Evolutionary conservation across 2,329 filamentous ascomycete genomes (phyloP), one percentile per base, ranked within the genome.

Genomic region (Alternaria postmessia): DNA sequence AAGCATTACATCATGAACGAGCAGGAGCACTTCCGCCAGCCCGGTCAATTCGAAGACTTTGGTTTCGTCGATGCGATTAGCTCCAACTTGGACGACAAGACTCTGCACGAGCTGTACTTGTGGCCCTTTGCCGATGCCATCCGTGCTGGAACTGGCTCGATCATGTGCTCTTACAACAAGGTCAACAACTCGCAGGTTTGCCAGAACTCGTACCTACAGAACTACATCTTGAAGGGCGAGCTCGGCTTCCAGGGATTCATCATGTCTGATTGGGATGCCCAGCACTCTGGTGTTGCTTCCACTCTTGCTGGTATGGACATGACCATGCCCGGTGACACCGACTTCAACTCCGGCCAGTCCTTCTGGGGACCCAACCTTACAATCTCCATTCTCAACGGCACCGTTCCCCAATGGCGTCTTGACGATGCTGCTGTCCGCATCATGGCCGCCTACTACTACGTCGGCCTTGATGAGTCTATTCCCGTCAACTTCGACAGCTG

Each of bases 391-490:
- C 79, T 96, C 68, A 97, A 98, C 74, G 94, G 94, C 36, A 97
- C 93, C 1, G 82, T 98, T 32, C 92, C 94, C 1, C 88, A 91
- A 68, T 96, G 91, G 86, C 88, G 94, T 51, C 77, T 98, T 9
- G 94, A 97, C 69, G 95, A 98, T 74, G 96, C 97, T 90, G 92
- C 88, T 5, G 90, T 93, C 78, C 89, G 95, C 69, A 96, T 91
- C 66, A 84, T 92, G 80, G 83, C 88, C 52, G 86, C 86, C 3
- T 89, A 86, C 76, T 90, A 87, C 77, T 86, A 86, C 68, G 87
- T 89, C 49, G 87, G 85, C 59, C 85, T 86, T 54, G 85, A 87
- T 57, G 76, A 76, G 42, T 75, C 80, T 39, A 80, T 83, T 24
- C 83, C 84, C 1, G 88, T 91, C 78, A 98, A 94, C 84, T 97